These are phyloP conservation scores for Paxillus ammoniavirescens DNA, from an alignment of 768 basidiomycete species.

Conservation along the genomic window DNA sequence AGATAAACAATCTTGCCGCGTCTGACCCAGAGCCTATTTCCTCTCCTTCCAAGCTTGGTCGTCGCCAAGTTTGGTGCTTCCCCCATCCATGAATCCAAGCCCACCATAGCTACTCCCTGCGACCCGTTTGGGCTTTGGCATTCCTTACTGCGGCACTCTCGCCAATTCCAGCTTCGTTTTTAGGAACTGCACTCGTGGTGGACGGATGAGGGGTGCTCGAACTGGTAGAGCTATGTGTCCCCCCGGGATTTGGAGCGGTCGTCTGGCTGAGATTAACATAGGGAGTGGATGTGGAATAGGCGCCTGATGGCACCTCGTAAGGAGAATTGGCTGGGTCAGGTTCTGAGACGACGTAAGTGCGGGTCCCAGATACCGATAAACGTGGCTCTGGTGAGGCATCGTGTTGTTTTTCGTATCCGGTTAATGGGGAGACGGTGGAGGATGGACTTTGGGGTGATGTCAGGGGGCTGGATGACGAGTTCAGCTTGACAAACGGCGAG, in stretches of 20 bases:
- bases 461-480: slow-evolving; percentile 36
- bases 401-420: slow-evolving; percentile 58
- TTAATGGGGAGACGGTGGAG: slow-evolving; percentile 18
- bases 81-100: slow-evolving; percentile 41
- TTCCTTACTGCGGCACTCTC: slow-evolving; percentile 47
- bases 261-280: slow-evolving; percentile 43
- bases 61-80: slow-evolving; percentile 40
- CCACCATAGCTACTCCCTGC: slow-evolving; percentile 44
- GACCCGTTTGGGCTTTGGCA: slow-evolving; percentile 41
- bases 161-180: slow-evolving; percentile 44
- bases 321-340: slow-evolving; percentile 61
- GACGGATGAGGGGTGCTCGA: slow-evolving; percentile 41
- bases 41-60: slow-evolving; percentile 47
- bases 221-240: slow-evolving; percentile 43
- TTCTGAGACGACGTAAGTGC: slow-evolving; percentile 72
- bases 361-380: slow-evolving; percentile 43
- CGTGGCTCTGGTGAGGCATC: slow-evolving; percentile 52
- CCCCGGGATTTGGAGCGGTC: slow-evolving; percentile 36
- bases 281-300: slow-evolving; percentile 52
- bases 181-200: slow-evolving; percentile 41
- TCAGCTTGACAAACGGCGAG: slow-evolving; percentile 59
- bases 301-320: slow-evolving; percentile 72
- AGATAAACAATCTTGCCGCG: slow-evolving; percentile 1
- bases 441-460: slow-evolving; percentile 32
- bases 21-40: slow-evolving; percentile 30